A percentile compares a stretch with the other conserved stretches of the same genome.
Conservation (phyloP, 1,139 yeast species). For the Kluyveromyces sp. region DNA sequence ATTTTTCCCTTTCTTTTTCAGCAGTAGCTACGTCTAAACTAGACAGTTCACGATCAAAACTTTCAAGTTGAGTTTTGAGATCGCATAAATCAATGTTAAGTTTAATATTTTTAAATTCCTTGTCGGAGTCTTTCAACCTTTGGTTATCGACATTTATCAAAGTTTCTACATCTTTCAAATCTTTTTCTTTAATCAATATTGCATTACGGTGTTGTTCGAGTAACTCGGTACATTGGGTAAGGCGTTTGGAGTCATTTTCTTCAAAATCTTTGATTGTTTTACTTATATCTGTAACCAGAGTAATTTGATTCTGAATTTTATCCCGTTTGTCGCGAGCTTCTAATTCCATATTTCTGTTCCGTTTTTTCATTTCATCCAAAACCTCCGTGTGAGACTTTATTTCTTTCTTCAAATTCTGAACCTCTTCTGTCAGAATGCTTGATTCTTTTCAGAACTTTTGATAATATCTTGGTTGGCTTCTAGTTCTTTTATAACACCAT, state of each 20-base stretch:
- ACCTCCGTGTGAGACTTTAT: background rate
- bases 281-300: background rate
- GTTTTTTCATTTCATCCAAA: slow-evolving; percentile 1
- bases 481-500: slow-evolving; percentile 31
- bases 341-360: slow-evolving; percentile 1
- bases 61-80: slow-evolving; percentile 32
- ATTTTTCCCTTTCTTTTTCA: slow-evolving; percentile 52
- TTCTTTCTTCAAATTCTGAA: slow-evolving; percentile 5
- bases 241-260: background rate
- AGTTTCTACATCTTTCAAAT: background rate
- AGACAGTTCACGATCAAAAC: slow-evolving; percentile 33
- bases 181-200: background rate
- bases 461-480: slow-evolving; percentile 31
- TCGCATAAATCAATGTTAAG: slow-evolving; percentile 48
- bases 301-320: slow-evolving; percentile 1
- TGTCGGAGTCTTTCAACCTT: slow-evolving; percentile 40
- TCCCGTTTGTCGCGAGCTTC: background rate
- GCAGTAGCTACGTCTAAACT: slow-evolving; percentile 54
- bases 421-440: slow-evolving; percentile 34
- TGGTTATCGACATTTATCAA: slow-evolving; percentile 29
- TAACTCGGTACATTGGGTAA: background rate
- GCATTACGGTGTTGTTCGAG: background rate
- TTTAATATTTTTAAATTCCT: slow-evolving; percentile 45
- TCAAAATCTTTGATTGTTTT: slow-evolving; percentile 6
- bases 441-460: slow-evolving; percentile 39